These are phyloP conservation scores for Candida rishiriensis DNA, from an alignment of 805 yeast genomes.

Conservation along the genomic window DNA sequence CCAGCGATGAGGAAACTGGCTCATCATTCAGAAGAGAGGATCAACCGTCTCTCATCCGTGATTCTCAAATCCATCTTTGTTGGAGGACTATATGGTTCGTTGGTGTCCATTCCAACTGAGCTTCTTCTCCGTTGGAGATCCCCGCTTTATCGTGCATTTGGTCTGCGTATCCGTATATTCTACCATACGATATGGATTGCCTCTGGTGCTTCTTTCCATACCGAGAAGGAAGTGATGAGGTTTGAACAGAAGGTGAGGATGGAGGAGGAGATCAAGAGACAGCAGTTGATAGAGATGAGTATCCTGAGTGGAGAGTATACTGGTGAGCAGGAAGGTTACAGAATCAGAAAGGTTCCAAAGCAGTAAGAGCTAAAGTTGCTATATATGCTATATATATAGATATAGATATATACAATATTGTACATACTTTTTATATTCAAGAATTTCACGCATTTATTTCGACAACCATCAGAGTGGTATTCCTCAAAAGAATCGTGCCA, in stretches of 20 bases:
- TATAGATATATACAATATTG: background rate
- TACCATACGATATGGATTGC: conserved; percentile 36
- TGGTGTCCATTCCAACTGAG: conserved; percentile 34
- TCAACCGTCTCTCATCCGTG: conserved; percentile 23
- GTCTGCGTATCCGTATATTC: conserved; percentile 32
- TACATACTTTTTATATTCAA: too few species aligned
- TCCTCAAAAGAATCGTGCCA: too few species aligned
- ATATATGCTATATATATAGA: background rate
- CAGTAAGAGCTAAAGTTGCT: background rate
- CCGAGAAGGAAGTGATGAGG: conserved; percentile 32
- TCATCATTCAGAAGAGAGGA: conserved; percentile 22
- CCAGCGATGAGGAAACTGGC: conserved; percentile 11
- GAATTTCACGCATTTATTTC: too few species aligned
- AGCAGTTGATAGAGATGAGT: conserved; percentile 30
- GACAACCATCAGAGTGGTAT: too few species aligned
- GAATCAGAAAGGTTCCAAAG: background rate
- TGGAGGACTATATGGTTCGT: conserved; percentile 35
- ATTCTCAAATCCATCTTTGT: conserved; percentile 29
- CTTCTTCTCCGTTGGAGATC: conserved; percentile 33
- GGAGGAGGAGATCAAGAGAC: conserved; percentile 30
- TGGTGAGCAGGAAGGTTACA: conserved; percentile 24
- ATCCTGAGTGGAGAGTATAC: conserved; percentile 30
- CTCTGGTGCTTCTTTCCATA: conserved; percentile 31
- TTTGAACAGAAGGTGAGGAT: conserved; percentile 28
- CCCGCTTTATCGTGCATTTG: conserved; percentile 34